Evolutionary conservation across 371 early-diverging fungal species (phyloP).

Genomic region (Mortierella sp.): DNA sequence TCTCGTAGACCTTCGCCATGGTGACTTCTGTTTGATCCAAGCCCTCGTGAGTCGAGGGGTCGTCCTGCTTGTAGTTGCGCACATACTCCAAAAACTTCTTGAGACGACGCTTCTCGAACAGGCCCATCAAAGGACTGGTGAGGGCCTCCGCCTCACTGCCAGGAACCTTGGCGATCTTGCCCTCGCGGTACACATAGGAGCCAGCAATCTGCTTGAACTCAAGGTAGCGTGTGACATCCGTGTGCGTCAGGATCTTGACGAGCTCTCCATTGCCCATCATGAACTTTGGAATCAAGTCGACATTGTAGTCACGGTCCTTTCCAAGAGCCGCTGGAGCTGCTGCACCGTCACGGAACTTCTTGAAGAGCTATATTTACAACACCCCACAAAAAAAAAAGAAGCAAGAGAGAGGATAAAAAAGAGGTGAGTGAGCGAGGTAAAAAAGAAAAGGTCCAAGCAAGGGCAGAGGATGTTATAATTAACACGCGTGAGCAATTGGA

Average conservation of each 20-base stretch:
- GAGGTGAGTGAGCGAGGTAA: no score
- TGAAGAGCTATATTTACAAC: conserved; percentile 72
- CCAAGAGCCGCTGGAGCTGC: conserved; percentile 78
- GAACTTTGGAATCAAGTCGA: conserved; percentile 99
- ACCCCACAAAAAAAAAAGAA: neutral
- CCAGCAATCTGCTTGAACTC: conserved; percentile 98
- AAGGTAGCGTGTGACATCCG: conserved; percentile 97
- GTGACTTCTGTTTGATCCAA: conserved; percentile 79
- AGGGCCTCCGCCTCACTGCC: conserved; percentile 92
- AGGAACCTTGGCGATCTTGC: conserved; percentile 95
- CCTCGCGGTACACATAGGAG: conserved; percentile 94
- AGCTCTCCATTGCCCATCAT: conserved; percentile 98
- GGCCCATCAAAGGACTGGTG: conserved; percentile 87
- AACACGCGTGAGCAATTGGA: conserved; percentile 27
- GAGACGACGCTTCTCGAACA: conserved; percentile 96
- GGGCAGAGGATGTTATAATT: conserved; percentile 1
- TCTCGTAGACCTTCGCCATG: conserved; percentile 91
- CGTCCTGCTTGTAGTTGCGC: conserved; percentile 83
- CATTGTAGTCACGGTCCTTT: conserved; percentile 94
- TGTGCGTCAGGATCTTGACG: conserved; percentile 88
- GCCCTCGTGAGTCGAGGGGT: conserved; percentile 86
- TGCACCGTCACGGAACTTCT: conserved; percentile 82
- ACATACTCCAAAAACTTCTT: conserved; percentile 98
- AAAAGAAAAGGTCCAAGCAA: no score
- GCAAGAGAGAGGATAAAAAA: neutral